These are phyloP conservation scores for Leptographium procerum DNA, from an alignment of 2,329 filamentous ascomycete species.

Conservation along the genomic window DNA sequence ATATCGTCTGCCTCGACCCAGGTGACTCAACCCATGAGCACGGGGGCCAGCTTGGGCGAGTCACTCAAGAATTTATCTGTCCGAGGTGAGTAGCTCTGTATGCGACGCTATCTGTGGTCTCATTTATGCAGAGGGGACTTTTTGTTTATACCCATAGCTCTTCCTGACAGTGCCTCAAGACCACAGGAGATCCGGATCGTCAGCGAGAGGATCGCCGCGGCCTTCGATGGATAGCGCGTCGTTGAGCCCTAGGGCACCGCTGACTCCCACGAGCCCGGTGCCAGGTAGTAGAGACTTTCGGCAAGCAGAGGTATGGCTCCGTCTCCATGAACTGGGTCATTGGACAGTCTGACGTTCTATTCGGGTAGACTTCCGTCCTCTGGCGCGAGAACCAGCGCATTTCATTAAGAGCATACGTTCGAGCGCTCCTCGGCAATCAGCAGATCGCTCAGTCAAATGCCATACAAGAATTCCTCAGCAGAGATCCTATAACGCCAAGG, in stretches of 20 bases:
- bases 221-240: conserved; percentile 31
- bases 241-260: conserved; percentile 12
- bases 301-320: conserved; percentile 14
- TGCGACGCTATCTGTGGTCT: background rate
- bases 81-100: conserved; percentile 20
- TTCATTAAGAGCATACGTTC: conserved; percentile 81
- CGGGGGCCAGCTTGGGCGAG: conserved; percentile 17
- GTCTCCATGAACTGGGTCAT: too few species aligned
- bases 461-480: conserved; percentile 72
- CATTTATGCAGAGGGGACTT: background rate
- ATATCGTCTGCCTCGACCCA: conserved; percentile 70
- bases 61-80: conserved; percentile 31
- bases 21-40: conserved; percentile 25
- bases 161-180: conserved; percentile 5
- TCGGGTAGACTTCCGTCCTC: conserved; percentile 37
- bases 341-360: background rate
- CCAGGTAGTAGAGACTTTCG: background rate
- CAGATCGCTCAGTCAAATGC: conserved; percentile 74
- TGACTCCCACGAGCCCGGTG: background rate
- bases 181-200: conserved; percentile 26
- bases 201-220: conserved; percentile 27
- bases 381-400: conserved; percentile 86
- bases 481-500: conserved; percentile 58
- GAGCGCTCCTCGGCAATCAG: conserved; percentile 72
- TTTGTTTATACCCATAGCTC: background rate